Percentiles rank a stretch among this genome's conserved stretches.
phyloP scores from a whole-genome alignment of 768 basidiomycete genomes.

The Amanita rubescens region DNA sequence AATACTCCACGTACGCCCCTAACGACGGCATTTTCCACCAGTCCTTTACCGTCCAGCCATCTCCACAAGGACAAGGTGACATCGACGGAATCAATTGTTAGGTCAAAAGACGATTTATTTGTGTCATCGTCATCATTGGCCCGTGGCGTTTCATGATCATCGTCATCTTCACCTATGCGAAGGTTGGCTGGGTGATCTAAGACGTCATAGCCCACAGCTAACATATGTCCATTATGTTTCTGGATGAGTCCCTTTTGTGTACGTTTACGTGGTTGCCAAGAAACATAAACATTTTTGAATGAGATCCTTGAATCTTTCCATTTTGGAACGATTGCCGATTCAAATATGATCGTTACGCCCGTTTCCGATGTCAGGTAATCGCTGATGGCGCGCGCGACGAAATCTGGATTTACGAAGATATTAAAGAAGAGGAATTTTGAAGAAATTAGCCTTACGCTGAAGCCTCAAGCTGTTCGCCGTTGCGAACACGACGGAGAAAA shows the following conservation, averaged over 20 bases:
- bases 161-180: constrained; percentile 45
- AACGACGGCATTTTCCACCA: constrained; percentile 85
- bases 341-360: constrained; percentile 91
- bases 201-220: constrained; percentile 69
- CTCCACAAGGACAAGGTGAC: constrained; percentile 85
- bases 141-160: constrained; percentile 36
- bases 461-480: constrained; percentile 80
- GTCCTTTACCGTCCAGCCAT: constrained; percentile 94
- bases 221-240: constrained; percentile 35
- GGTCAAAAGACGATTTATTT: constrained; percentile 87
- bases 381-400: constrained; percentile 81
- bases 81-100: constrained; percentile 91
- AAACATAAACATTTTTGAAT: constrained; percentile 95
- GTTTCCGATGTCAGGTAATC: constrained; percentile 92
- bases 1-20: constrained; percentile 92
- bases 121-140: constrained; percentile 41
- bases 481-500: constrained; percentile 90
- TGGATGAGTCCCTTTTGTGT: constrained; percentile 12
- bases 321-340: constrained; percentile 95
- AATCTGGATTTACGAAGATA: constrained; percentile 39
- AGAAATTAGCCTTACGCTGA: constrained; percentile 49
- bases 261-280: constrained; percentile 54
- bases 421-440: background rate
- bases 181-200: constrained; percentile 71
- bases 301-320: constrained; percentile 96